Conservation (phyloP, 2,329 filamentous ascomycete genomes). For the Colletotrichum neosansevieriae region DNA sequence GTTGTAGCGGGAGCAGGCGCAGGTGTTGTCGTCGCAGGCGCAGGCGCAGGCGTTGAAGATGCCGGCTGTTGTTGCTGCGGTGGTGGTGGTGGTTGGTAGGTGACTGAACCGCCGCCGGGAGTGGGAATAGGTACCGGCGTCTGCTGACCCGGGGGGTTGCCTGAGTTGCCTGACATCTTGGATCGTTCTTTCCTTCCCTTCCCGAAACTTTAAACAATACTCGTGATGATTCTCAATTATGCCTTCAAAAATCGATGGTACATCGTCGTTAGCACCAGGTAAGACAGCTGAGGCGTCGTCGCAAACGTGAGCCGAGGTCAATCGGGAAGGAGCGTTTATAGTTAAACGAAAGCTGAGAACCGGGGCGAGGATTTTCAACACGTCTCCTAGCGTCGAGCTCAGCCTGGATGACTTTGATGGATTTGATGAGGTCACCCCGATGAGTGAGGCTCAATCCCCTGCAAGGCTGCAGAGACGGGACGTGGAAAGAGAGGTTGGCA, state of each 20-base stretch:
- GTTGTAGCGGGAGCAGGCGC: conserved; percentile 41
- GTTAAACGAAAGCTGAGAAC: not conserved
- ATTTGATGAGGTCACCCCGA: conserved; percentile 25
- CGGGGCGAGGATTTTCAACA: not conserved
- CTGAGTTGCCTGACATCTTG: conserved; percentile 33
- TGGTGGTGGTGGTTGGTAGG: conserved; percentile 23
- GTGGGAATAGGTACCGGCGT: conserved; percentile 21
- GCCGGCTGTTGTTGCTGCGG: conserved; percentile 3
- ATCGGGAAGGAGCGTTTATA: conserved; percentile 2
- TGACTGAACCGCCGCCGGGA: conserved; percentile 25
- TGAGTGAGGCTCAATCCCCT: conserved; percentile 33
- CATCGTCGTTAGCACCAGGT: not conserved
- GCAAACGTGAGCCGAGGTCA: not conserved
- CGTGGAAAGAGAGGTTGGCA: conserved; percentile 27
- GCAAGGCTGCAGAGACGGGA: conserved; percentile 32
- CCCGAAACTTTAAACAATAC: not conserved
- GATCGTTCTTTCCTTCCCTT: not conserved
- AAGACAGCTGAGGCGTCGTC: not conserved
- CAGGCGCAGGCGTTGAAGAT: conserved; percentile 38
- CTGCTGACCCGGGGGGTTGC: conserved; percentile 23
- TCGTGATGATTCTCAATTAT: conserved; percentile 5
- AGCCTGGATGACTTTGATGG: conserved; percentile 16
- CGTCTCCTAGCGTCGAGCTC: not conserved
- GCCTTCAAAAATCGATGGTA: conserved; percentile 3
- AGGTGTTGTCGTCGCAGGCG: conserved; percentile 44